Evolutionary conservation across 2,329 filamentous ascomycete species (phyloP), one percentile per base, ranked within the genome.

Genomic region (Cladosporium austrohemisphaericum): DNA sequence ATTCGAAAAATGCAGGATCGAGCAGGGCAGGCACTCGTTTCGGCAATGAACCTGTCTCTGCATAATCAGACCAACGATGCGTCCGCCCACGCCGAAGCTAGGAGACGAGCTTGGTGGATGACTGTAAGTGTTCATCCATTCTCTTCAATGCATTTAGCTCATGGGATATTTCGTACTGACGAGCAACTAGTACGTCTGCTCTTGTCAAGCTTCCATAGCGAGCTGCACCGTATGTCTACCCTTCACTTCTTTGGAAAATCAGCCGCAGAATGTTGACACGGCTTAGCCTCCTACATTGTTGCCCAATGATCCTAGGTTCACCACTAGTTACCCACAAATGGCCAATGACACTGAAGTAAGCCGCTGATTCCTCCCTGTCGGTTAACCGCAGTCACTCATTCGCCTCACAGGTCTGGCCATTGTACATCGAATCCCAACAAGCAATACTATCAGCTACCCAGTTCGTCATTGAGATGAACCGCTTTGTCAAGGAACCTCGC

Each of bases 41-140:
- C 69, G 13, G 75, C 75, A 6, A 73, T 76, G 67, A 68, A 67
- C 25, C 56, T 74, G 19, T 68, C 64, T 5, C 61, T 78, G 1
- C 75, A 78, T 57, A 33, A 41, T 37, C 61, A 63, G 38, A 63
- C 57, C 4, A 63, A 67, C 4, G 61, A 62, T 5, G 67, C 72
- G 26, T 69, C 72, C 33, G 59, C 62, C 31, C 75, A 66, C 52
- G 62, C 70, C 1, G 75, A 78, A 55, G 72, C 72, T 10, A 70
- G 69, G 55, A 65, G 73, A 23, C 67, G 75, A 23, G 66, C 71
- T 5, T 78, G 75, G 75, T 78, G 76, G 76, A 77, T 77, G 72
- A 77, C 75, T 14, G 70, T 71, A 54, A 31, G 68, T 55, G 28
- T 43, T 5, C 5, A 7, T 35, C 10, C 11, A 10, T 32, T 19